Conservation (phyloP, 495 filamentous ascomycete genomes). For the Daldinia concentrica region DNA sequence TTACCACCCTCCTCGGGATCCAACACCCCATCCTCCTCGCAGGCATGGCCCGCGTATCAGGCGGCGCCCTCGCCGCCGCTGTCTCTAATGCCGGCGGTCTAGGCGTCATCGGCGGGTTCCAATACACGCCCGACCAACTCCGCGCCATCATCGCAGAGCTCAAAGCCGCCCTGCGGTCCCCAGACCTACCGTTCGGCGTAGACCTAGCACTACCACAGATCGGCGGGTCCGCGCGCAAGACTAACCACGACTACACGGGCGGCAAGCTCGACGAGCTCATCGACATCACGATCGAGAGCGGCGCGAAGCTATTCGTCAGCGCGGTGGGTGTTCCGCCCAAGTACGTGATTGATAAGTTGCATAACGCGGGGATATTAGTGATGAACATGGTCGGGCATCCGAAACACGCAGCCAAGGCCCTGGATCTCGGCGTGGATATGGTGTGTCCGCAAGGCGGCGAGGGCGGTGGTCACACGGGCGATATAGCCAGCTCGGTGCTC, state of each 20-base stretch:
- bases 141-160: slow-evolving; percentile 83
- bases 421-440: slow-evolving; percentile 82
- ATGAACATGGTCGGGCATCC: slow-evolving; percentile 98
- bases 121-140: slow-evolving; percentile 83
- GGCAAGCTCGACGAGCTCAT: slow-evolving; percentile 85
- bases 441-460: slow-evolving; percentile 85
- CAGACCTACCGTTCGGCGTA: slow-evolving; percentile 80
- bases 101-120: slow-evolving; percentile 83
- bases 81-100: slow-evolving; percentile 90
- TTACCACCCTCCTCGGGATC: slow-evolving; percentile 77
- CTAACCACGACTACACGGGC: slow-evolving; percentile 91
- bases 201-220: slow-evolving; percentile 89
- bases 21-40: slow-evolving; percentile 85
- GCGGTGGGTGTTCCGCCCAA: slow-evolving; percentile 84
- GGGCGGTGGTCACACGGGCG: slow-evolving; percentile 81
- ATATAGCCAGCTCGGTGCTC: slow-evolving; percentile 75
- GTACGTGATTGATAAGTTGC: slow-evolving; percentile 72
- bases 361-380: slow-evolving; percentile 76
- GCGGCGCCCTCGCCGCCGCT: slow-evolving; percentile 80
- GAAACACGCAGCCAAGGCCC: slow-evolving; percentile 85
- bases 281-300: slow-evolving; percentile 78
- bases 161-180: slow-evolving; percentile 70
- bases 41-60: slow-evolving; percentile 86
- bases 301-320: slow-evolving; percentile 81
- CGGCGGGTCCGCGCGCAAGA: slow-evolving; percentile 79